These are phyloP conservation scores for Endothia cerciana DNA, from an alignment of 2,329 filamentous ascomycete species.

Conservation along the genomic window DNA sequence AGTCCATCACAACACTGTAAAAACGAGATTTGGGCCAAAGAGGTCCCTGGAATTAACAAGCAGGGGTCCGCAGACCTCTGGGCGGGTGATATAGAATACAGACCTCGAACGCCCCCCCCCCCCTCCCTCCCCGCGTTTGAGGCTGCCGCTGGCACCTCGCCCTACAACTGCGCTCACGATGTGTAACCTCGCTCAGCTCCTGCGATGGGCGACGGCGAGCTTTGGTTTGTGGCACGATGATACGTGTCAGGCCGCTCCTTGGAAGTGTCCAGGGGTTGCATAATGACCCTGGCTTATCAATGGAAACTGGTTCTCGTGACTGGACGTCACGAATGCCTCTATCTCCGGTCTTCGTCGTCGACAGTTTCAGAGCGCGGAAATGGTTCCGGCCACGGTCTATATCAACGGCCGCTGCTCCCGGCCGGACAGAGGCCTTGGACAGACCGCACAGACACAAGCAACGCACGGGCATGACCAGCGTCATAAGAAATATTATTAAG, in stretches of 20 bases:
- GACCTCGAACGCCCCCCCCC: too few species aligned
- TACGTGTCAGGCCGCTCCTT: constrained; percentile 4
- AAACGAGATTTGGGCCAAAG: constrained; percentile 3
- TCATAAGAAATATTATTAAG: background rate
- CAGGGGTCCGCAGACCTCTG: constrained; percentile 17
- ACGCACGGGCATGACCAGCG: constrained; percentile 13
- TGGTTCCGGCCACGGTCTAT: constrained; percentile 41
- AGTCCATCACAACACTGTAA: constrained; percentile 1
- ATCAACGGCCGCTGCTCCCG: constrained; percentile 21
- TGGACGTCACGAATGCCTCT: constrained; percentile 17
- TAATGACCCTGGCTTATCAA: constrained; percentile 26
- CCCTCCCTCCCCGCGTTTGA: too few species aligned
- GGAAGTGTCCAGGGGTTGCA: constrained; percentile 9
- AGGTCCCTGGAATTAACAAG: constrained; percentile 13
- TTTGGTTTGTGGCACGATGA: background rate
- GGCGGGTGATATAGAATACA: background rate
- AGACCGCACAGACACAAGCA: constrained; percentile 4
- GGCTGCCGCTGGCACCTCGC: background rate
- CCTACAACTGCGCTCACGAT: constrained; percentile 7
- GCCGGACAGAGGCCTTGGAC: constrained; percentile 13
- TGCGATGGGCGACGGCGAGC: constrained; percentile 13
- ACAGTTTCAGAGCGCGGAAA: constrained; percentile 36
- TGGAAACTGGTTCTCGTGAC: constrained; percentile 17
- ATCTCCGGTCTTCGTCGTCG: constrained; percentile 31
- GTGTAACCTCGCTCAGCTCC: background rate